Evolutionary conservation across 805 yeast genomes (phyloP).

Genomic region (Middelhovenomyces tepae): DNA sequence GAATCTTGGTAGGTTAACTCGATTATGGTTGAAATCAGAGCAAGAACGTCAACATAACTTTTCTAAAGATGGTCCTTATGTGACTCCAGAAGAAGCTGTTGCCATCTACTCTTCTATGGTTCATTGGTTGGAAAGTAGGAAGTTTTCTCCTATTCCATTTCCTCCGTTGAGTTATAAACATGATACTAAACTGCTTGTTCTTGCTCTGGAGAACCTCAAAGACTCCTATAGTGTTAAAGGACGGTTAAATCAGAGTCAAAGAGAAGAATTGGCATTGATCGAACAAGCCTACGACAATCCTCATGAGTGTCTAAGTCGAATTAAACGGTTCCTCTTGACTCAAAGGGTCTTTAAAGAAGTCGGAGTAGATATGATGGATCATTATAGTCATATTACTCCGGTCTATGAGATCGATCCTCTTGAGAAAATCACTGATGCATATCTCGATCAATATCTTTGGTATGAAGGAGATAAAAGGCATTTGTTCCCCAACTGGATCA

Average conservation of each 20-base stretch:
- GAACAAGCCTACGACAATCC: conserved; percentile 98
- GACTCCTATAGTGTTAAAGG: conserved; percentile 70
- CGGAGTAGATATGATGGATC: conserved; percentile 82
- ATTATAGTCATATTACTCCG: conserved; percentile 74
- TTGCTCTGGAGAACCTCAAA: conserved; percentile 83
- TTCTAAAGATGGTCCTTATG: conserved; percentile 78
- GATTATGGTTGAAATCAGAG: conserved; percentile 88
- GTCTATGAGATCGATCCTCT: conserved; percentile 83
- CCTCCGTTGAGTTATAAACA: conserved; percentile 90
- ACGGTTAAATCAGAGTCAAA: conserved; percentile 72
- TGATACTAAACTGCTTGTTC: conserved; percentile 80
- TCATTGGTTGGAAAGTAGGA: conserved; percentile 79
- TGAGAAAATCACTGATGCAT: conserved; percentile 94
- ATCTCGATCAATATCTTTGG: conserved; percentile 92
- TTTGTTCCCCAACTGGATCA: conserved; percentile 91
- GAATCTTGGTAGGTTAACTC: conserved; percentile 82
- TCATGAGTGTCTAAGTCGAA: conserved; percentile 77
- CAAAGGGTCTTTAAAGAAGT: conserved; percentile 91
- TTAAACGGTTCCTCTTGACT: conserved; percentile 72
- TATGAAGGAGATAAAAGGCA: conserved; percentile 84
- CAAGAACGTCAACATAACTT: conserved; percentile 79
- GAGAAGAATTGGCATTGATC: conserved; percentile 87
- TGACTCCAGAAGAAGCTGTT: conserved; percentile 82
- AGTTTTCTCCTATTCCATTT: conserved; percentile 81
- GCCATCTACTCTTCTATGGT: conserved; percentile 80